These are phyloP conservation scores for Hemerocallis citrina DNA, from an alignment of 106 monocot species.

Conservation along the genomic window DNA sequence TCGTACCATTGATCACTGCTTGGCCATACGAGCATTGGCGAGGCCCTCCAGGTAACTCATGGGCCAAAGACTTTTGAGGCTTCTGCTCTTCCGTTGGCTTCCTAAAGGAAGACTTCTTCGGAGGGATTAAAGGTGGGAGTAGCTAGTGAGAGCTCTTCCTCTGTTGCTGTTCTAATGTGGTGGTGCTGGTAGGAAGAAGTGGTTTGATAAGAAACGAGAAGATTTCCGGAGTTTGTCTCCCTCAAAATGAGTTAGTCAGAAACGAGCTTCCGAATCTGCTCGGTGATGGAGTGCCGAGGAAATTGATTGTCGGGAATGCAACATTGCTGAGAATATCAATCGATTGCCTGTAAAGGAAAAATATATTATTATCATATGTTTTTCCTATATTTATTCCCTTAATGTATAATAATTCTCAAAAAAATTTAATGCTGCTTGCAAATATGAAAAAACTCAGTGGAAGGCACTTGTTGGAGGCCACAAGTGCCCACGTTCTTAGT, in stretches of 20 bases:
- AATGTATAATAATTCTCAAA: no score
- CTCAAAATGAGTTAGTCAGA: slow-evolving; percentile 63
- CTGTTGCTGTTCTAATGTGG: slow-evolving; percentile 16
- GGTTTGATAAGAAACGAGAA: slow-evolving; percentile 65
- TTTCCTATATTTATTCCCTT: no score
- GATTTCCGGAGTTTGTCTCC: slow-evolving; percentile 64
- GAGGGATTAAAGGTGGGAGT: slow-evolving; percentile 28
- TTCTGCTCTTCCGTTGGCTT: slow-evolving; percentile 27
- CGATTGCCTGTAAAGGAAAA: slow-evolving; percentile 55
- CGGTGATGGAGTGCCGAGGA: slow-evolving; percentile 24
- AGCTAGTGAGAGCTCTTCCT: slow-evolving; percentile 58
- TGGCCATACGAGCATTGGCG: slow-evolving; percentile 61
- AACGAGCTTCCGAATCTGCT: slow-evolving; percentile 78
- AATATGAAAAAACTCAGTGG: no score
- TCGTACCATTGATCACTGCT: slow-evolving; percentile 67
- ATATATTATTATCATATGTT: no score
- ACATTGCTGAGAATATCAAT: slow-evolving; percentile 87
- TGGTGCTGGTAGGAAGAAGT: slow-evolving; percentile 35
- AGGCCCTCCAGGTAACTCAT: slow-evolving; percentile 22
- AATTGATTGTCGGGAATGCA: slow-evolving; percentile 57
- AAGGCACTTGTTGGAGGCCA: no score
- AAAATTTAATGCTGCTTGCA: no score
- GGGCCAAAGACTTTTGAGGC: not conserved
- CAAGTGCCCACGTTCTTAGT: no score
- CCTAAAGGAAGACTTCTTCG: slow-evolving; percentile 31